phyloP scores from a whole-genome alignment of 2,329 filamentous ascomycete genomes.

The Saccharata proteae region DNA sequence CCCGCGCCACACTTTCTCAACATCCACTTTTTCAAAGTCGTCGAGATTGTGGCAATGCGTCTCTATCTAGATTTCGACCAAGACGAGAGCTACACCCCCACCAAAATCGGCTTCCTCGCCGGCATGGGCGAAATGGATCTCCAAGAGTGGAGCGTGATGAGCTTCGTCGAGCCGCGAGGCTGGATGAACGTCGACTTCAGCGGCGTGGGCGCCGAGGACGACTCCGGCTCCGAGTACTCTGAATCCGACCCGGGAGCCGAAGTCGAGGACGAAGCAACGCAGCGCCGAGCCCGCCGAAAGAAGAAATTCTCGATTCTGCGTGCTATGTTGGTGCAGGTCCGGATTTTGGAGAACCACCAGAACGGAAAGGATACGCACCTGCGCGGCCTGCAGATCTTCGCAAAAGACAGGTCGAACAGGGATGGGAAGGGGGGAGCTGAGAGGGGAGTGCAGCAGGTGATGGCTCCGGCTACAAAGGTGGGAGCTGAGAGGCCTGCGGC shows the following conservation, averaged over 20 bases:
- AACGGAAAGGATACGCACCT: slow-evolving; percentile 99
- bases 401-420: slow-evolving; percentile 27
- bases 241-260: slow-evolving; percentile 13
- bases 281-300: slow-evolving; percentile 36
- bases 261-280: slow-evolving; percentile 13
- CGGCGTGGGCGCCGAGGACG: slow-evolving; percentile 41
- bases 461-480: slow-evolving; percentile 4
- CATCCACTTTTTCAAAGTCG: slow-evolving; percentile 75
- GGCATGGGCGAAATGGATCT: slow-evolving; percentile 88
- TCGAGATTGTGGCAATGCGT: slow-evolving; percentile 65
- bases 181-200: slow-evolving; percentile 78
- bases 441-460: slow-evolving; percentile 5
- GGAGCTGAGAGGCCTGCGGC: slow-evolving; percentile 8
- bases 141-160: slow-evolving; percentile 73
- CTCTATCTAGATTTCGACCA: slow-evolving; percentile 82
- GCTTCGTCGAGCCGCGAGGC: slow-evolving; percentile 65
- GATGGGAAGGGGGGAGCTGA: slow-evolving; percentile 12
- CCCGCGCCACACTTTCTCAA: slow-evolving; percentile 74
- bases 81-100: slow-evolving; percentile 95
- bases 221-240: slow-evolving; percentile 7
- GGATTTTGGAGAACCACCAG: slow-evolving; percentile 91
- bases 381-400: slow-evolving; percentile 78
- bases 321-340: slow-evolving; percentile 81
- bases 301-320: slow-evolving; percentile 63
- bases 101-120: slow-evolving; percentile 76